phyloP scores from a whole-genome alignment of 78 protist species.

The Dictyostelium brefeldianum region DNA sequence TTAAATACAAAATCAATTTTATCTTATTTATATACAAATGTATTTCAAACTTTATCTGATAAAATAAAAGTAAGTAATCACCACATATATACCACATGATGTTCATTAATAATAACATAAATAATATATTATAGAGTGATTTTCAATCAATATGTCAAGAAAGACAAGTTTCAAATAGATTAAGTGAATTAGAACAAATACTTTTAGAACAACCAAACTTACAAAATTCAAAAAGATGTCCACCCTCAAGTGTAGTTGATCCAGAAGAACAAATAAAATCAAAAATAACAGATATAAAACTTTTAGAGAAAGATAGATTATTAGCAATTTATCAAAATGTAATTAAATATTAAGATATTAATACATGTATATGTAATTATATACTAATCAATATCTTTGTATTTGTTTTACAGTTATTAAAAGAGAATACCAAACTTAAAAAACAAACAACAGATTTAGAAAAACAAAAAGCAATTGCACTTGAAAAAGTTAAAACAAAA shows the following conservation, averaged over 20 bases:
- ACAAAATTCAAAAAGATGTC: neutral
- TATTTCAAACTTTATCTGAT: conserved; percentile 25
- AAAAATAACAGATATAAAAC: conserved; percentile 4
- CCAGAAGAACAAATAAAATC: conserved; percentile 22
- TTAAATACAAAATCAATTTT: neutral
- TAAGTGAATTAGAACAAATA: conserved; percentile 24
- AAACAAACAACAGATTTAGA: conserved; percentile 2
- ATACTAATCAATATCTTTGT: too few relatives aligned
- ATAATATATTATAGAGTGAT: neutral
- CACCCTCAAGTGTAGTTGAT: neutral
- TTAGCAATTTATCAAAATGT: conserved; percentile 33
- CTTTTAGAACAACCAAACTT: conserved; percentile 33
- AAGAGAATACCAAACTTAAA: conserved; percentile 11
- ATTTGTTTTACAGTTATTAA: conserved; percentile 16
- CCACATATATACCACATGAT: too few relatives aligned
- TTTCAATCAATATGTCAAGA: conserved; percentile 46
- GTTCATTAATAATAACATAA: neutral
- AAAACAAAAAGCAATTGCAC: neutral
- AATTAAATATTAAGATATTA: neutral
- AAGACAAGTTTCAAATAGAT: conserved; percentile 27
- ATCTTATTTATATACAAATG: conserved; percentile 19
- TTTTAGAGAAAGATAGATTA: conserved; percentile 15
- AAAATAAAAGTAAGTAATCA: conserved; percentile 16
- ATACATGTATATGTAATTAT: neutral
- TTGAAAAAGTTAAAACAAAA: conserved; percentile 24